phyloP scores from a whole-genome alignment of 2,329 filamentous ascomycete genomes.

The Fusarium sp. region DNA sequence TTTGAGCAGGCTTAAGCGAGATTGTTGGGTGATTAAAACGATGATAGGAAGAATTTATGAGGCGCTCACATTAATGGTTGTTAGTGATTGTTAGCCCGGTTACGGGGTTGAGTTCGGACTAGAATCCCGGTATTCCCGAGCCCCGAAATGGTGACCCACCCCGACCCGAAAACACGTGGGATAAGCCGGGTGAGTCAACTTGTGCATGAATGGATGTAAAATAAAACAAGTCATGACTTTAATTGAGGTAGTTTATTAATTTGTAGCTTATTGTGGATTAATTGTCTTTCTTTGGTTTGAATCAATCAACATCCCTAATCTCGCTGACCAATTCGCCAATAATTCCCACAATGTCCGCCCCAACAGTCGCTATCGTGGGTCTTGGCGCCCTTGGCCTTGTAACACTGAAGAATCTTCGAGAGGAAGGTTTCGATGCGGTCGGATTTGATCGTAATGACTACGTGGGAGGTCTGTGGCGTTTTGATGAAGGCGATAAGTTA shows the following conservation, averaged over 20 bases:
- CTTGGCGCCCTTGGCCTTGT: constrained; percentile 4
- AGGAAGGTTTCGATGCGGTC: constrained; percentile 10
- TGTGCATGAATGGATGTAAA: not conserved
- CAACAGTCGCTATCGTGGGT: constrained; percentile 9
- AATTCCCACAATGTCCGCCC: not conserved
- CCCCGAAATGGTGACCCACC: not conserved
- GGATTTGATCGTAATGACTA: constrained; percentile 13
- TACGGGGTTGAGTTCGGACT: not conserved
- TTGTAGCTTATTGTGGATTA: not conserved
- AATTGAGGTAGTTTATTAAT: not conserved
- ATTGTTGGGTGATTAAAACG: not conserved
- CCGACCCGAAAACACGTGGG: not conserved
- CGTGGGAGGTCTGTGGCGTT: constrained; percentile 9
- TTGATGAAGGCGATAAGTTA: not conserved
- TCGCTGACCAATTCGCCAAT: not conserved
- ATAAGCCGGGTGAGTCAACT: too few species aligned
- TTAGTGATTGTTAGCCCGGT: not conserved
- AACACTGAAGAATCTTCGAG: constrained; percentile 4
- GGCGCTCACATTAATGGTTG: too few species aligned
- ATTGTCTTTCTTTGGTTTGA: not conserved
- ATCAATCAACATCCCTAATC: not conserved
- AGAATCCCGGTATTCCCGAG: not conserved
- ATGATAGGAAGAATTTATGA: not conserved
- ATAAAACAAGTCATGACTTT: not conserved
- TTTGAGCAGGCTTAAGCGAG: too few species aligned